Base-by-base conservation (phyloP, 257 asterid genomes). In the Plantago major region DNA sequence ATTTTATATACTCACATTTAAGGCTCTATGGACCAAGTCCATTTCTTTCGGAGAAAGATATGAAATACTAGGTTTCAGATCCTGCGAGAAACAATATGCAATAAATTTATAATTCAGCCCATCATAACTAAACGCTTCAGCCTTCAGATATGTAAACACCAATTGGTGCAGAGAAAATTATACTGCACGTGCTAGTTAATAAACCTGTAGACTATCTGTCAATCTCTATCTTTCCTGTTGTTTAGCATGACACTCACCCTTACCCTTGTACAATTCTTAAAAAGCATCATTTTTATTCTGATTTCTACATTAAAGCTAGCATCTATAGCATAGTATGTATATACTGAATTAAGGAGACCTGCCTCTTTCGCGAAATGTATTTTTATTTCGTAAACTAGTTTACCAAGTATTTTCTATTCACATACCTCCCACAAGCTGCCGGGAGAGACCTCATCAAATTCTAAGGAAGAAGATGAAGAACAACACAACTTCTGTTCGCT, bases 341-440 rank as follows among this genome's bases (percentile, higher is more conserved):
- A n/a, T n/a, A n/a, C n/a, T n/a, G n/a, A 49, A 46, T 33, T 33
- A 33, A 7, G 40, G 40, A 33, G 40, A 33, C 40, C 6, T 33
- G 40, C 9, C 18, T 65, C 46, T 57, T 66, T 52, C 48, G 58
- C 43, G 38, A 16, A 43, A 63, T 52, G 40, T 11, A 43, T 58
- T 57, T 49, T 61, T 46, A 18, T 15, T 5, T 14, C 4, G 16
- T 50, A 33, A 47, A 63, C 67, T 50, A 59, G 57, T 46, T 19
- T 42, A 65, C 57, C 70, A 61, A 60, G 61, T 66, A 65, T 40
- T n/a, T 40, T 30, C 17, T 48, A 33, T 26, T 51, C 63, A 64
- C 70, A 3, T 78, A 90, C 97, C 96, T 90, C 84, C 97, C 97
- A 90, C 78, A 90, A 84, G 74, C 90, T 90, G 67, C 83, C 86